These are phyloP conservation scores for Colletotrichum australisinense DNA, from an alignment of 2,329 filamentous ascomycete genomes.

Conservation along the genomic window DNA sequence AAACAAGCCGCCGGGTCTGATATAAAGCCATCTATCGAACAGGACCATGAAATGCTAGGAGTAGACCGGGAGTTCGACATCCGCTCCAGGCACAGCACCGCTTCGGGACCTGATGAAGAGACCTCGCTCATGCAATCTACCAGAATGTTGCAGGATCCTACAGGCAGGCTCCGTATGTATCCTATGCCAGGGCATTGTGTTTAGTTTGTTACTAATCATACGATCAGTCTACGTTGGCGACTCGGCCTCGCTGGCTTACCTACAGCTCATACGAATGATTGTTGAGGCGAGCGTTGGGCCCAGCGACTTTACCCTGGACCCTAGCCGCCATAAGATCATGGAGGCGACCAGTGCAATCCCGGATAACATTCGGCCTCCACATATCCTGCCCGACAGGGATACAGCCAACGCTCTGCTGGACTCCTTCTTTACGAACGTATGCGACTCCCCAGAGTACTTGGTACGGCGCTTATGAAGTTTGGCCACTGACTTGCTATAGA, in stretches of 20 bases:
- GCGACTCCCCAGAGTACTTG: constrained; percentile 31
- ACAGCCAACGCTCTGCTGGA: constrained; percentile 66
- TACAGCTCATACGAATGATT: constrained; percentile 70
- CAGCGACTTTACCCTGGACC: constrained; percentile 69
- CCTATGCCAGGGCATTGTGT: neutral
- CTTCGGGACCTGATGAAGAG: constrained; percentile 64
- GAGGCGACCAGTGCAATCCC: constrained; percentile 64
- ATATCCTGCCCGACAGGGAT: constrained; percentile 65
- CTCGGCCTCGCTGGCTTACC: constrained; percentile 69
- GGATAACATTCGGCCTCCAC: constrained; percentile 56
- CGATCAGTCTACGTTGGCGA: constrained; percentile 70
- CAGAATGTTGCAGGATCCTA: constrained; percentile 70
- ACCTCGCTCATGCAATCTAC: constrained; percentile 64
- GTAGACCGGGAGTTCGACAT: constrained; percentile 30
- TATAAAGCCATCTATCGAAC: constrained; percentile 27
- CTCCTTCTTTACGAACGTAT: constrained; percentile 71
- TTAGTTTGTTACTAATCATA: neutral
- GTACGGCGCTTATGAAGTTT: neutral
- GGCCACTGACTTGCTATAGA: constrained; percentile 50
- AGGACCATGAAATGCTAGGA: constrained; percentile 10
- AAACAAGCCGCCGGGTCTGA: constrained; percentile 25
- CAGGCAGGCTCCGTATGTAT: constrained; percentile 64
- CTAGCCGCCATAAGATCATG: constrained; percentile 66
- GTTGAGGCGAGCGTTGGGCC: constrained; percentile 65
- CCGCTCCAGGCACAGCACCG: constrained; percentile 50